phyloP scores from a whole-genome alignment of 306 rosid species.

The Rubus parviflorus region DNA sequence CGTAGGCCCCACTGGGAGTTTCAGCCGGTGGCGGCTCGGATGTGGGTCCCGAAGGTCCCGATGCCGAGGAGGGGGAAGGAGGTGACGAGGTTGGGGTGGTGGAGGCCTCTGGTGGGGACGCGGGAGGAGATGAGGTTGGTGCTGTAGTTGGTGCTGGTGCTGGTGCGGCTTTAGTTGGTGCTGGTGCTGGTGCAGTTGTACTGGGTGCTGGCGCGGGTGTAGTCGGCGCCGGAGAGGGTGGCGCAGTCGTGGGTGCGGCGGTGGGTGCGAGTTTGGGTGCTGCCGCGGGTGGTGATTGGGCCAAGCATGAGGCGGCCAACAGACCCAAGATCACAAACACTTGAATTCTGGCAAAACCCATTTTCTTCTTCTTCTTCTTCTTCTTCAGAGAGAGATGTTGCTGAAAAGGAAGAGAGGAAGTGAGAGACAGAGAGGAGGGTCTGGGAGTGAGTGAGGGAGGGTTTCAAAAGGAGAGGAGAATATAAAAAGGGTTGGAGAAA shows the following conservation, averaged over 20 bases:
- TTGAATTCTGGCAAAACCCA: slow-evolving; percentile 47
- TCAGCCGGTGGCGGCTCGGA: not conserved
- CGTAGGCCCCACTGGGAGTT: slow-evolving; percentile 14
- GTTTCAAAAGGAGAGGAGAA: slow-evolving; percentile 22
- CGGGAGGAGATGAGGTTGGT: slow-evolving; percentile 22
- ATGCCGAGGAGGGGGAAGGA: slow-evolving; percentile 25
- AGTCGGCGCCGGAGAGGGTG: slow-evolving; percentile 29
- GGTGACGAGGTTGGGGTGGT: slow-evolving; percentile 25
- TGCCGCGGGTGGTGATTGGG: slow-evolving; percentile 72
- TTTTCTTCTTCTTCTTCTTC: slow-evolving; percentile 18
- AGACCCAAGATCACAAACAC: slow-evolving; percentile 54
- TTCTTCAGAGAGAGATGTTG: not conserved
- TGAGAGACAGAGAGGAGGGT: not conserved
- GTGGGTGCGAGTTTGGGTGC: slow-evolving; percentile 43
- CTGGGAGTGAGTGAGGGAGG: not conserved
- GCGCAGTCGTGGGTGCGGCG: slow-evolving; percentile 38
- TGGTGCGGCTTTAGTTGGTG: slow-evolving; percentile 14
- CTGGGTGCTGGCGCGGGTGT: slow-evolving; percentile 26
- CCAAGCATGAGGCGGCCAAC: slow-evolving; percentile 63
- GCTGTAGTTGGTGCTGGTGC: slow-evolving; percentile 30
- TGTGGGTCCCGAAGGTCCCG: not conserved
- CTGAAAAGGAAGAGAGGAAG: not conserved
- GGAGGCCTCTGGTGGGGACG: slow-evolving; percentile 11
- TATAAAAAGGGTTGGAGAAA: slow-evolving; percentile 34
- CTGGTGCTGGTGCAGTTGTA: slow-evolving; percentile 11